These are phyloP conservation scores for Apiospora phragmitis DNA, from an alignment of 2,329 filamentous ascomycete genomes.

Conservation along the genomic window DNA sequence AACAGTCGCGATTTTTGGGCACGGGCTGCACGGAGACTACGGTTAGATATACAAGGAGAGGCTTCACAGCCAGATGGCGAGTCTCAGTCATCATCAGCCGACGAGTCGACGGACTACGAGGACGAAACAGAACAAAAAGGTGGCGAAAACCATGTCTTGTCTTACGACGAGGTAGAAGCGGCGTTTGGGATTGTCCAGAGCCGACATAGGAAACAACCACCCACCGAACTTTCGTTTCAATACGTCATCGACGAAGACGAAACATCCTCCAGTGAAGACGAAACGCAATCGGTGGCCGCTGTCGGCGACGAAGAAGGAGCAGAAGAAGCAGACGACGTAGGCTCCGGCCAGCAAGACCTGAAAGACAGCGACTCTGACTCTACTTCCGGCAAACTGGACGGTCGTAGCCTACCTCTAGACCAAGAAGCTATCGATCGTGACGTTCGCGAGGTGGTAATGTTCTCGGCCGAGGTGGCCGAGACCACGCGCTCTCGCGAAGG, in stretches of 20 bases:
- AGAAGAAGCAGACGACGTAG: background rate
- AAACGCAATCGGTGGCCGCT: constrained; percentile 1
- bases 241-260: constrained; percentile 5
- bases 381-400: background rate
- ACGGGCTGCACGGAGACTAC: constrained; percentile 47
- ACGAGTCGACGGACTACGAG: constrained; percentile 12
- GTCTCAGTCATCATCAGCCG: constrained; percentile 8
- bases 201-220: background rate
- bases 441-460: constrained; percentile 26
- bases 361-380: background rate
- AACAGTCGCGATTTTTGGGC: constrained; percentile 47
- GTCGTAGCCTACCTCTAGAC: constrained; percentile 5
- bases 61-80: constrained; percentile 6
- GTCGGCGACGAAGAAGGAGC: background rate
- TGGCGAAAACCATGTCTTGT: constrained; percentile 33
- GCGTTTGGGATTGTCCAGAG: constrained; percentile 30
- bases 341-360: background rate
- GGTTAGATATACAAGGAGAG: constrained; percentile 47
- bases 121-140: constrained; percentile 20
- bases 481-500: constrained; percentile 19
- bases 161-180: constrained; percentile 46
- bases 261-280: constrained; percentile 6
- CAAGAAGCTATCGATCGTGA: constrained; percentile 15
- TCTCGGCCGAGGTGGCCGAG: constrained; percentile 19
- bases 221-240: background rate